Evolutionary conservation across 805 yeast species (phyloP), one percentile per base, ranked within the genome.

Genomic region (Kodamaea kakaduensis): DNA sequence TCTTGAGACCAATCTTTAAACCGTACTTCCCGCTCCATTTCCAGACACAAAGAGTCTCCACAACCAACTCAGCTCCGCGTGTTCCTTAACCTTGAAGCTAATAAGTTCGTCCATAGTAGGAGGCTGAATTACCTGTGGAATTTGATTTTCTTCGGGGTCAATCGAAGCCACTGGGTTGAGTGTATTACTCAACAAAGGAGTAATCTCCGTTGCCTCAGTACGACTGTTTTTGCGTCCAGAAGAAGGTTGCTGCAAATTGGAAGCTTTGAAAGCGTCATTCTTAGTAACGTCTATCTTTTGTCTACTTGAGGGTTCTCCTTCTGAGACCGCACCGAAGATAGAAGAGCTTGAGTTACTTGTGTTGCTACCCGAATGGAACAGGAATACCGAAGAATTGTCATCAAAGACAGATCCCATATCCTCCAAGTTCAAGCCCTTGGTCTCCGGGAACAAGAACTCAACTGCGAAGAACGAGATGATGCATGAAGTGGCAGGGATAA

Each of bases 341-440:
- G 42, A 32, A n/a, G 34, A 15, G 13, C 18, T 17, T 18, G 27
- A 19, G 28, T 16, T 29, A 17, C 25, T 34, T 10, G 48, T 41
- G 27, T 40, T 41, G 26, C 49, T 48, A 17, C 58, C 47, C 3
- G 69, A 62, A 43, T 67, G 73, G 51, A 55, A 65, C 7, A 69
- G 64, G 41, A 67, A 67, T 5, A 67, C 54, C 5, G 69, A 62
- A 5, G 69, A 60, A 34, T 48, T 49, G 45, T 67, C 96, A 45
- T 89, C 95, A 57, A 89, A 88, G 9, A 88, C 73, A 3, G 84
- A 75, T 43, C 89, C 96, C 95, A 89, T 88, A 40, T 89, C 96
- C 54, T 89, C 97, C 37, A 88, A 69, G 17, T 81, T 72, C 32
- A 88, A 77, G 8, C 96, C 96, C 49, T 84, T 87, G 2, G 96